Evolutionary conservation across 2,329 filamentous ascomycete genomes (phyloP), one percentile per base, ranked within the genome.

Genomic region (Cladophialophora bantiana): DNA sequence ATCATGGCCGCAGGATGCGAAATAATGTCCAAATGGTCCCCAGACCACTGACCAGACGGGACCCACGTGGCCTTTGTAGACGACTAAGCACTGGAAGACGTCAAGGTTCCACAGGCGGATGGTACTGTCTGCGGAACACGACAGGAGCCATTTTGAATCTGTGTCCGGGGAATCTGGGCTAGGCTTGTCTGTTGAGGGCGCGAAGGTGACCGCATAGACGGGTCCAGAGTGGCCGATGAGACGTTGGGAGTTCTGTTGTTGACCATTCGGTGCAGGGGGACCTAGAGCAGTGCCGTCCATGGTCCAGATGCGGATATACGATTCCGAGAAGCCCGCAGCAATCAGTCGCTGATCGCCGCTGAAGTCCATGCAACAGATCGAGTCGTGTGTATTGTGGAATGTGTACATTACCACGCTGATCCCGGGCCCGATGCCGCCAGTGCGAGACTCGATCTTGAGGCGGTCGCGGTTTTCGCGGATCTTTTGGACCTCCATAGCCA

Each of bases 361-460:
- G 75, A 99, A 97, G 74, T 98, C 94, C 76, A 98, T 88, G 75
- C 92, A 96, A n/a, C 92, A 93, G 66, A 97, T 86, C 64, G 92
- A 94, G 78, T 96, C 93, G 70, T 93, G 89, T 0, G 92, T 96
- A 78, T 99, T 99, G 82, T 99, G 95, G 75, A 98, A 97, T 0
- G 95, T 99, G 77, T 96, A 97, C 91, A 98, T 98, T 83, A 92
- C 95, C 31, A 96, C 90, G 74, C 93, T 96, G 67, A 97, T 85
- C 32, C 89, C 89, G 62, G 93, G 88, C 13, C 94, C 93, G 59
- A 94, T 86, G 7, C 94, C 94, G 15, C 93, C 92, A 12, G 91
- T 94, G 38, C 91, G 88, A 20, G 89, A 88, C 67, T 96, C 92
- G 65, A 98, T 94, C 75, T 88, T 90, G 77, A 97, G 96, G 18